Percentiles rank a stretch among this genome's conserved stretches.
These are phyloP conservation scores for Alternaria infectoria DNA, from an alignment of 2,329 filamentous ascomycete species.

Conservation along the genomic window DNA sequence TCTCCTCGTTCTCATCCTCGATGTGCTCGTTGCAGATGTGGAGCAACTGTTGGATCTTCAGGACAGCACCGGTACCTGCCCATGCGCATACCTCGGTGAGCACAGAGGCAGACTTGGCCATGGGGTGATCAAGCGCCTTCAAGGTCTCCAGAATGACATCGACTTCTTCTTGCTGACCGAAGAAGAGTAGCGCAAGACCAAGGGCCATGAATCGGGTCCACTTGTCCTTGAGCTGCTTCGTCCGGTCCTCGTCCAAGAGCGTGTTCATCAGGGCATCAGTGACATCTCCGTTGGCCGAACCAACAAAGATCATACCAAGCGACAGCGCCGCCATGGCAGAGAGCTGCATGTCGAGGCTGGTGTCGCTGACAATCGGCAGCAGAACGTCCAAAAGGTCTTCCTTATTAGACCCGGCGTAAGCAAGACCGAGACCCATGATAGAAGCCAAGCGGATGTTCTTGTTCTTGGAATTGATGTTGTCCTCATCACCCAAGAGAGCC, in stretches of 20 bases:
- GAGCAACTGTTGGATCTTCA: conserved; percentile 96
- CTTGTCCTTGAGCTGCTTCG: conserved; percentile 92
- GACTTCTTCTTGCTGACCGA: conserved; percentile 97
- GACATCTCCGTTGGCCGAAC: conserved; percentile 88
- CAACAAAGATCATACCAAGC: conserved; percentile 88
- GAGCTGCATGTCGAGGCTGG: conserved; percentile 87
- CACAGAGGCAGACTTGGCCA: conserved; percentile 94
- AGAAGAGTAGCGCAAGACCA: conserved; percentile 90
- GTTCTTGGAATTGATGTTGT: conserved; percentile 80
- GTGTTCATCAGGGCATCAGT: conserved; percentile 92
- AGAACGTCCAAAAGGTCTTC: conserved; percentile 85
- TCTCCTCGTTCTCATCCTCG: conserved; percentile 85
- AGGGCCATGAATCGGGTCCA: conserved; percentile 98
- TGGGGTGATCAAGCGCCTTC: conserved; percentile 95
- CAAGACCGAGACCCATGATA: conserved; percentile 94
- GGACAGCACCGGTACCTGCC: conserved; percentile 94
- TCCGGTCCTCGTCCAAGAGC: conserved; percentile 89
- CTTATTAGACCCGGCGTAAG: conserved; percentile 94
- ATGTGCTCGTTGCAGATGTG: conserved; percentile 98
- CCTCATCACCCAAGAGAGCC: conserved; percentile 80
- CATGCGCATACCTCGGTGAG: conserved; percentile 96
- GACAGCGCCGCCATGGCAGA: conserved; percentile 95
- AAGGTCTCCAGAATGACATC: conserved; percentile 96
- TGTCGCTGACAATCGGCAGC: conserved; percentile 85
- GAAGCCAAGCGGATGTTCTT: conserved; percentile 79